Evolutionary conservation across 306 rosid species (phyloP).

Genomic region (Cyclanthera cordifolia): DNA sequence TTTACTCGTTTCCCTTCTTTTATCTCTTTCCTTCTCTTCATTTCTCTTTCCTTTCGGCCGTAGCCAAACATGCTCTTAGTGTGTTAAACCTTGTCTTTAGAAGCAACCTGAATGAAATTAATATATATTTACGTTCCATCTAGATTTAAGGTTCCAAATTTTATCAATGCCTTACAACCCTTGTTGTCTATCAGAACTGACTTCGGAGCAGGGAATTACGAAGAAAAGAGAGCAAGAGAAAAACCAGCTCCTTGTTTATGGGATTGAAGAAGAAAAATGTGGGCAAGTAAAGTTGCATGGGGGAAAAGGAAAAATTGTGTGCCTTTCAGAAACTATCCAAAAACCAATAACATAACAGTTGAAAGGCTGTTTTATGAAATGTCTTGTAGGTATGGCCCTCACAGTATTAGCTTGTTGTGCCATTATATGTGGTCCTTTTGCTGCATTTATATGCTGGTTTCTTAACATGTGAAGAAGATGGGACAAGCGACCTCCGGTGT

Average conservation of each 20-base stretch:
- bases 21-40: no score
- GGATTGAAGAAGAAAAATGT: neutral
- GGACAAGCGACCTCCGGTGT: slow-evolving; percentile 22
- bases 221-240: neutral
- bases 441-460: slow-evolving; percentile 14
- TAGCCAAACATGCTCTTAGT: no score
- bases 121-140: neutral
- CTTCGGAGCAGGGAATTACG: neutral
- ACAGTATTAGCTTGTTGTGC: slow-evolving; percentile 11
- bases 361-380: slow-evolving; percentile 22
- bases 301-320: neutral
- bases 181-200: neutral
- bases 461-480: slow-evolving; percentile 26
- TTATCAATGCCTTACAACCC: neutral
- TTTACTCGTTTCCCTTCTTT: no score
- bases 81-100: neutral
- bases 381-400: slow-evolving; percentile 17
- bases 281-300: slow-evolving; percentile 6
- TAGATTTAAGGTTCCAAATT: neutral
- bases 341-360: slow-evolving; percentile 17
- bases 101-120: neutral
- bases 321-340: slow-evolving; percentile 22
- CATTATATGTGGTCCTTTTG: slow-evolving; percentile 13
- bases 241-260: neutral
- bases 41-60: no score